Conservation (phyloP, 768 basidiomycete species). For the Tricholoma hemisulphureum region DNA sequence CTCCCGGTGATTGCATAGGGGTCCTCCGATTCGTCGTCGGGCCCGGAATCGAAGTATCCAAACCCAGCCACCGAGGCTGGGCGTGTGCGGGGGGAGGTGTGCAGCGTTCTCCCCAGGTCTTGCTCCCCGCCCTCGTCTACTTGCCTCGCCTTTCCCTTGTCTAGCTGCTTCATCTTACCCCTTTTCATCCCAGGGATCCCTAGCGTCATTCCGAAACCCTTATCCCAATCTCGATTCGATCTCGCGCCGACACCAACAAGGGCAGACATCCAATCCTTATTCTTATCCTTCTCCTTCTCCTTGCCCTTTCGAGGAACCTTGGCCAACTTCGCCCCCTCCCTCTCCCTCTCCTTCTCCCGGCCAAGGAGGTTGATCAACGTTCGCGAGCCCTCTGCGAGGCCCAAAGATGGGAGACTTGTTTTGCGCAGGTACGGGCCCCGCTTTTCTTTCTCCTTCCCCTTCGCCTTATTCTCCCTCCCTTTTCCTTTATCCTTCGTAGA, state of each 20-base stretch:
- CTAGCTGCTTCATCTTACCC: neutral
- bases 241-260: neutral
- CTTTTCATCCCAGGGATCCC: neutral
- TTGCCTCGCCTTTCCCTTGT: neutral
- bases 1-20: neutral
- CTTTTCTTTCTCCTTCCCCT: neutral
- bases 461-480: conserved; percentile 3
- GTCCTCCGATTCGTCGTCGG: neutral
- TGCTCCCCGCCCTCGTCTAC: too few relatives aligned
- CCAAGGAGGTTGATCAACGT: neutral
- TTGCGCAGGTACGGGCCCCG: neutral
- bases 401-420: conserved; percentile 1
- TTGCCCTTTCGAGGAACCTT: conserved; percentile 33
- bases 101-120: too few relatives aligned
- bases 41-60: neutral
- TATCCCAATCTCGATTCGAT: neutral
- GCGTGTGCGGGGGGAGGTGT: neutral
- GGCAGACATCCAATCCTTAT: conserved; percentile 16
- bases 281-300: conserved; percentile 4
- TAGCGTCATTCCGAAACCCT: neutral
- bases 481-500: neutral
- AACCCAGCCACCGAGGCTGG: neutral
- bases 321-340: conserved; percentile 24
- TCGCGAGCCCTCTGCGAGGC: neutral
- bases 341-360: conserved; percentile 15